Evolutionary conservation across 2,329 filamentous ascomycete species (phyloP).

Genomic region (Drechslerella stenobrocha): DNA sequence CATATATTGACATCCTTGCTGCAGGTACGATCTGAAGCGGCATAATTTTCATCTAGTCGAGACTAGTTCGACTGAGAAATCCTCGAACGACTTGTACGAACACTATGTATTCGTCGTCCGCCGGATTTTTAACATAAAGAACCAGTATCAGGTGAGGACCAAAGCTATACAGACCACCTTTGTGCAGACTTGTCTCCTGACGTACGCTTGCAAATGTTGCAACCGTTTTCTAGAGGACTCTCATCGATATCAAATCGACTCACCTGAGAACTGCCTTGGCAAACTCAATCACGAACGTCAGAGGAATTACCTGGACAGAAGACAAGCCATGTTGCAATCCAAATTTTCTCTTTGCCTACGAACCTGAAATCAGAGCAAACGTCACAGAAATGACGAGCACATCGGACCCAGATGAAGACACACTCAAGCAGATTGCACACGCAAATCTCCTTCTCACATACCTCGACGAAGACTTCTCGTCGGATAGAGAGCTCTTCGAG

Average conservation of each 20-base stretch:
- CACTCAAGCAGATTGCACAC: constrained; percentile 64
- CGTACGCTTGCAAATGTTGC: constrained; percentile 42
- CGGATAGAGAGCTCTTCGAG: constrained; percentile 76
- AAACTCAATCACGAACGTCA: constrained; percentile 74
- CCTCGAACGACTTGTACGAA: constrained; percentile 71
- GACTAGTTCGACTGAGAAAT: constrained; percentile 58
- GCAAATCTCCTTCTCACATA: constrained; percentile 75
- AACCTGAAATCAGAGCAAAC: constrained; percentile 58
- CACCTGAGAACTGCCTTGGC: constrained; percentile 70
- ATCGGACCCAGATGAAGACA: constrained; percentile 63
- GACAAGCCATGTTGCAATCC: constrained; percentile 74
- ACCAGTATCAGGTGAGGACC: constrained; percentile 65
- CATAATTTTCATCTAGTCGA: constrained; percentile 71
- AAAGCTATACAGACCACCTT: too few relatives aligned
- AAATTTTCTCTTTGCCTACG: constrained; percentile 57
- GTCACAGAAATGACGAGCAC: constrained; percentile 70
- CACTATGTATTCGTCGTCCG: constrained; percentile 82
- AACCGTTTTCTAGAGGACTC: constrained; percentile 58
- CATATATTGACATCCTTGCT: constrained; percentile 2
- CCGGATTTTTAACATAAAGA: constrained; percentile 80
- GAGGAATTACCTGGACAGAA: constrained; percentile 76
- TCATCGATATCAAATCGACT: constrained; percentile 85
- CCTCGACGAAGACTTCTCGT: constrained; percentile 77
- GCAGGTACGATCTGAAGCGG: constrained; percentile 61
- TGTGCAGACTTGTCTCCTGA: too few relatives aligned